Evolutionary conservation across 2,329 filamentous ascomycete genomes (phyloP), one percentile per base, ranked within the genome.

Genomic region (Zelopaecilomyces penicillatus): DNA sequence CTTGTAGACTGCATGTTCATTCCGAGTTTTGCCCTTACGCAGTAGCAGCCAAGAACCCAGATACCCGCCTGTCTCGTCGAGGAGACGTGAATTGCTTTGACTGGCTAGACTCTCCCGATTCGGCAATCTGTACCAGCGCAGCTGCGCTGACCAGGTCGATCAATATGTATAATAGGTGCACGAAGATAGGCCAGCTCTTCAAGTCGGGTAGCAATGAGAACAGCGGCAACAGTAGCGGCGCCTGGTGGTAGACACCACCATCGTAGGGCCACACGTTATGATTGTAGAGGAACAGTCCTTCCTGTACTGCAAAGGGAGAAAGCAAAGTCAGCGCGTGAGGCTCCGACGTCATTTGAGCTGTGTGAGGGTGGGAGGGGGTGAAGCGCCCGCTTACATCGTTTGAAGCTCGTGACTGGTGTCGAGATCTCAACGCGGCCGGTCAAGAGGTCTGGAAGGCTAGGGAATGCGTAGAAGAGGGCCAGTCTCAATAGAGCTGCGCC

Each of bases 201-300:
- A 80, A 74, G 60, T 83, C 78, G 7, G 93, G 91, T 37, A 98
- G 76, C 37, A 96, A 76, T 32, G 88, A 87, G 73, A 97, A 96
- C 53, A 97, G 76, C 38, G 91, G 88, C 47, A 98, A 80, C 35
- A 98, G 78, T 45, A 98, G 74, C 39, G 93, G 93, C 36, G 90
- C 88, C 74, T 95, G 75, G 66, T 81, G 76, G 63, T 77, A 83
- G 60, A 83, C 87, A 57, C 93, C 93, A 52, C 93, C 93, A 64
- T 98, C 89, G 69, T 97, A 98, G 1, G 93, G 93, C 48, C 89
- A 96, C 46, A 97, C 87, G 69, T 95, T 94, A 65, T 94, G 87
- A 52, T 87, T 90, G 65, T 97, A 97, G 26, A 98, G 80, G 59
- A 95, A 98, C 46, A 98, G 71, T 19, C 93, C 93, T 68, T 98